Evolutionary conservation across 1,284 basidiomycete genomes (phyloP).

Genomic region (Austroboletus novae-zelandiae): DNA sequence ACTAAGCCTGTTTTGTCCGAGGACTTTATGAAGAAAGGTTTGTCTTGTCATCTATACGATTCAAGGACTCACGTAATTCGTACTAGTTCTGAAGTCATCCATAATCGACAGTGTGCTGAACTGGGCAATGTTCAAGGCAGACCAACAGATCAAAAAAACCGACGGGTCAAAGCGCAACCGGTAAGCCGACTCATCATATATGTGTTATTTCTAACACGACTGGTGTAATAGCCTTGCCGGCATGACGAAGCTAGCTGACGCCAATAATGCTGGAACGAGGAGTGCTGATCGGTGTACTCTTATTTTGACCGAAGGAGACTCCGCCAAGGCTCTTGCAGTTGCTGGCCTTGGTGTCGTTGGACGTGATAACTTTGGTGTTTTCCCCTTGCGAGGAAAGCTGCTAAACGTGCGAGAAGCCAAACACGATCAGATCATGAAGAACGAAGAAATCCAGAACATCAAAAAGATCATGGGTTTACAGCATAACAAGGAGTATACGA

Average conservation of each 20-base stretch:
- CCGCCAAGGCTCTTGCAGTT: conserved; percentile 95
- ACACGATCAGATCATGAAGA: conserved; percentile 97
- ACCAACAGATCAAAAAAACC: conserved; percentile 94
- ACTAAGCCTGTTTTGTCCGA: conserved; percentile 83
- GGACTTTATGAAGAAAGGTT: conserved; percentile 95
- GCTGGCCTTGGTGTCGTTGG: conserved; percentile 95
- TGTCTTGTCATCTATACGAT: conserved; percentile 15
- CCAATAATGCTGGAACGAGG: conserved; percentile 94
- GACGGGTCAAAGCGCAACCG: conserved; percentile 93
- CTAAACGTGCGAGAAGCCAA: conserved; percentile 97
- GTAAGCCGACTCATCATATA: conserved; percentile 38
- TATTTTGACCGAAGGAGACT: conserved; percentile 99
- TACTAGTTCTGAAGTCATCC: conserved; percentile 80
- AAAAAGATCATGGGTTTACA: conserved; percentile 98
- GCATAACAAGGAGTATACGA: conserved; percentile 87
- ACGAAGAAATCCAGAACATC: conserved; percentile 95
- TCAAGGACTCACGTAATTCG: conserved; percentile 9
- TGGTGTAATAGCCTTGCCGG: conserved; percentile 70
- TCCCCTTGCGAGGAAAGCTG: conserved; percentile 95
- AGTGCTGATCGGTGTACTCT: conserved; percentile 86
- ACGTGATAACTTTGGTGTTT: conserved; percentile 96
- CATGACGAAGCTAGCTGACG: conserved; percentile 92
- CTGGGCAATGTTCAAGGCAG: conserved; percentile 97
- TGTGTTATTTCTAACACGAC: conserved; percentile 4
- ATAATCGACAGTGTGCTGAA: conserved; percentile 93